A percentile compares a stretch with the other conserved stretches of the same genome.
Evolutionary conservation across 2,329 filamentous ascomycete genomes (phyloP).

Genomic region (Colletotrichum theobromicola): DNA sequence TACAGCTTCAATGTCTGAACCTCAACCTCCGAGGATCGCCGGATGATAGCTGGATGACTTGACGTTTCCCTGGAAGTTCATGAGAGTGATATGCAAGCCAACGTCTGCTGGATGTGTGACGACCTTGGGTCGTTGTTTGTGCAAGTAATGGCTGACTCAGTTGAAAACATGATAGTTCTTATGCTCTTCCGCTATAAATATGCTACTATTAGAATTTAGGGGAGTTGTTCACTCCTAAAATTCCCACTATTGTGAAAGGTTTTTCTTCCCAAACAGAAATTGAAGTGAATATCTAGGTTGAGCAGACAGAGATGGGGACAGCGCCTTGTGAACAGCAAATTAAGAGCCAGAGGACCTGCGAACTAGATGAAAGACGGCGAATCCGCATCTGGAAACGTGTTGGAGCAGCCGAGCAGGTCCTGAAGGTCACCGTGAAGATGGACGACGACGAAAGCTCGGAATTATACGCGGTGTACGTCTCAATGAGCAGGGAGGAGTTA

Average conservation of each 20-base stretch:
- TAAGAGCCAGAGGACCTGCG: neutral
- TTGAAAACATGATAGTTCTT: neutral
- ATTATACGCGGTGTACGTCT: neutral
- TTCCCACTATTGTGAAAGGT: neutral
- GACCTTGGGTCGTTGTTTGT: neutral
- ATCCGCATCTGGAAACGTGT: neutral
- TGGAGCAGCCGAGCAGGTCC: neutral
- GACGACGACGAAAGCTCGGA: neutral
- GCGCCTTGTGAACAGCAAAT: neutral
- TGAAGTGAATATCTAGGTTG: neutral
- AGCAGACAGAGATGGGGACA: neutral
- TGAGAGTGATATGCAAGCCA: neutral
- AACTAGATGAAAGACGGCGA: neutral
- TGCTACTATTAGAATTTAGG: too few relatives aligned
- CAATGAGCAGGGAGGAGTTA: neutral
- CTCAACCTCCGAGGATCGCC: neutral
- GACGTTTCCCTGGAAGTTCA: neutral
- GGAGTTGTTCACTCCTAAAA: too few relatives aligned
- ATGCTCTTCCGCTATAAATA: too few relatives aligned
- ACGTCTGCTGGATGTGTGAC: neutral
- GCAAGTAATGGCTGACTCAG: neutral
- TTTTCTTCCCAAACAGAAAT: neutral
- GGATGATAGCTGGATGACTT: neutral
- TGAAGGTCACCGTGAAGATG: neutral
- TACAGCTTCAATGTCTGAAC: neutral